These are phyloP conservation scores for Geotrichum phurueaensis DNA, from an alignment of 1,139 yeast genomes.

Conservation along the genomic window DNA sequence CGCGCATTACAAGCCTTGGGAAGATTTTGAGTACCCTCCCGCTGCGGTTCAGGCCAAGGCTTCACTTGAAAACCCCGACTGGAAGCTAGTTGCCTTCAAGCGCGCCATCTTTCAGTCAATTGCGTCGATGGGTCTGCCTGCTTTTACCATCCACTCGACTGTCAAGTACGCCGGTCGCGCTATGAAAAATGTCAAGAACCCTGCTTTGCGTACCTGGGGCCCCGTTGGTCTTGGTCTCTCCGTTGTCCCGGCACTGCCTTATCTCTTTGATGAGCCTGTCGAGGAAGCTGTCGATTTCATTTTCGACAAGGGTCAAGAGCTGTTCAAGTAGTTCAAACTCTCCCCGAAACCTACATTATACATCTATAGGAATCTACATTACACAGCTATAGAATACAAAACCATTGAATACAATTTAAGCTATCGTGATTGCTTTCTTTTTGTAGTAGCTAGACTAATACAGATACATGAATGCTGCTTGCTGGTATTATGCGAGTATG, in stretches of 20 bases:
- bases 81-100: constrained; percentile 60
- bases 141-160: constrained; percentile 75
- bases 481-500: neutral
- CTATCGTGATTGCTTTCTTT: no score
- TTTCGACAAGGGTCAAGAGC: constrained; percentile 53
- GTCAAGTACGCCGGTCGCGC: constrained; percentile 63
- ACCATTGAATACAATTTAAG: no score
- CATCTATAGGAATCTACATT: neutral
- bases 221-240: constrained; percentile 75
- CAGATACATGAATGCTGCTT: neutral
- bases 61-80: constrained; percentile 44
- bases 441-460: neutral
- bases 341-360: neutral
- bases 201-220: constrained; percentile 53
- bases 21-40: constrained; percentile 38
- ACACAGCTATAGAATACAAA: no score
- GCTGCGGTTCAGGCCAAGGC: constrained; percentile 36
- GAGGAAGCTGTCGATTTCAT: constrained; percentile 61
- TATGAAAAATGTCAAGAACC: constrained; percentile 46
- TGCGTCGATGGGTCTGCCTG: constrained; percentile 85
- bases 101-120: constrained; percentile 73
- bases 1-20: constrained; percentile 68
- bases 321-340: constrained; percentile 14
- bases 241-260: constrained; percentile 73
- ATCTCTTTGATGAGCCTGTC: constrained; percentile 75